These are phyloP conservation scores for Dichomitus squalens DNA, from an alignment of 1,284 basidiomycete genomes.

Conservation along the genomic window DNA sequence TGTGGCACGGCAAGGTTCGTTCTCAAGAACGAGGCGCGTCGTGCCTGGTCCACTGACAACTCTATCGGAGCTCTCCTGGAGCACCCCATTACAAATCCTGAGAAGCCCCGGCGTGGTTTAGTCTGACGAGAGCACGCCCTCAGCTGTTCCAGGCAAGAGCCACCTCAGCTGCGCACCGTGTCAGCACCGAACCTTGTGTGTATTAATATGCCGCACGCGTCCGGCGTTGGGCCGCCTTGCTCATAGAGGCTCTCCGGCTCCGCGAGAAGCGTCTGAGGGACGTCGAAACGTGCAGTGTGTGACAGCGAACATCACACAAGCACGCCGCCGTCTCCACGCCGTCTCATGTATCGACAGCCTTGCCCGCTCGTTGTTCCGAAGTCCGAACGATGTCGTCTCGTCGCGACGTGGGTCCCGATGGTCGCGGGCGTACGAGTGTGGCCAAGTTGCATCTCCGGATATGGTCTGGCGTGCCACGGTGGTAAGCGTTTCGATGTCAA, in stretches of 20 bases:
- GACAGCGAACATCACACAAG: background rate
- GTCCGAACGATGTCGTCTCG: background rate
- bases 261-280: background rate
- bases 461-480: background rate
- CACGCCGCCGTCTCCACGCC: background rate
- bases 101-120: background rate
- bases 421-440: background rate
- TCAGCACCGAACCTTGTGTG: no score
- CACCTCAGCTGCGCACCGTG: background rate
- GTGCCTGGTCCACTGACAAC: constrained; percentile 3
- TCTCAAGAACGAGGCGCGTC: constrained; percentile 2
- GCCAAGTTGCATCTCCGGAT: no score
- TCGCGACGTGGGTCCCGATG: background rate
- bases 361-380: background rate
- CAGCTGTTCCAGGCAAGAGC: background rate
- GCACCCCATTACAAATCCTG: constrained; percentile 1
- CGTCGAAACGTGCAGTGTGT: background rate
- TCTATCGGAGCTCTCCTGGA: background rate
- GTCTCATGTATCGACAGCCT: background rate
- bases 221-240: no score
- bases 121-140: background rate
- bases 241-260: background rate
- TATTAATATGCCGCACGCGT: no score
- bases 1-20: background rate
- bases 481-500: background rate